A percentile compares a stretch with the other conserved stretches of the same genome.
These are phyloP conservation scores for Aspergillus sp. DNA, from an alignment of 2,329 filamentous ascomycete genomes.

Conservation along the genomic window DNA sequence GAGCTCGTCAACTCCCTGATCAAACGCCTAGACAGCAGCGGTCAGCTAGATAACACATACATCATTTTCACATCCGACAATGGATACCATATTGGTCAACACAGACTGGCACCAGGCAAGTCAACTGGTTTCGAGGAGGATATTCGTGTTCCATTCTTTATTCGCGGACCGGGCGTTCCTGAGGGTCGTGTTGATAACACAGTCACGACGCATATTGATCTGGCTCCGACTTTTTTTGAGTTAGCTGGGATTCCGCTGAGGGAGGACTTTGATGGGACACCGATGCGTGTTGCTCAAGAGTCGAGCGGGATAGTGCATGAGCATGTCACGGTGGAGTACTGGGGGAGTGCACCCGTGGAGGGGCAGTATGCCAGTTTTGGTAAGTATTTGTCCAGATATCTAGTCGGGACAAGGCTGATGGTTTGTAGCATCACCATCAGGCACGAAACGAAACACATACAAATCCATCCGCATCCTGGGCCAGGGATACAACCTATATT, in stretches of 20 bases:
- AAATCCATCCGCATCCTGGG: constrained; percentile 16
- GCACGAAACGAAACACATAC: constrained; percentile 11
- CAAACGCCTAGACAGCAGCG: constrained; percentile 27
- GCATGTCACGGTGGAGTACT: constrained; percentile 51
- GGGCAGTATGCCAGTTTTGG: background rate
- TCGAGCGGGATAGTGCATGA: constrained; percentile 25
- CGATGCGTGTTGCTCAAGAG: constrained; percentile 36
- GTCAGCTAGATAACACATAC: constrained; percentile 44
- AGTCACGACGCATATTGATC: constrained; percentile 54
- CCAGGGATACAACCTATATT: constrained; percentile 15
- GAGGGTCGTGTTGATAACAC: constrained; percentile 31
- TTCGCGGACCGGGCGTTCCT: constrained; percentile 49
- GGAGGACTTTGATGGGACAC: constrained; percentile 48
- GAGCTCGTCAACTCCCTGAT: constrained; percentile 43
- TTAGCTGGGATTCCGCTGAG: constrained; percentile 28
- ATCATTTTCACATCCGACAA: constrained; percentile 55
- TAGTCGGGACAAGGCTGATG: too few species aligned
- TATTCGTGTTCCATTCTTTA: constrained; percentile 50
- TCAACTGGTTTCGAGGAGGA: constrained; percentile 51
- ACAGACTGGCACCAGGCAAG: constrained; percentile 51
- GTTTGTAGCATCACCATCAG: too few species aligned
- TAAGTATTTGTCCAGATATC: too few species aligned
- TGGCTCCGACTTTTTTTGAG: constrained; percentile 52
- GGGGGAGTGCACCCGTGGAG: constrained; percentile 35
- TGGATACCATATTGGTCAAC: constrained; percentile 52